These are phyloP conservation scores for Anthostomella pinea DNA, from an alignment of 2,329 filamentous ascomycete species.

Conservation along the genomic window DNA sequence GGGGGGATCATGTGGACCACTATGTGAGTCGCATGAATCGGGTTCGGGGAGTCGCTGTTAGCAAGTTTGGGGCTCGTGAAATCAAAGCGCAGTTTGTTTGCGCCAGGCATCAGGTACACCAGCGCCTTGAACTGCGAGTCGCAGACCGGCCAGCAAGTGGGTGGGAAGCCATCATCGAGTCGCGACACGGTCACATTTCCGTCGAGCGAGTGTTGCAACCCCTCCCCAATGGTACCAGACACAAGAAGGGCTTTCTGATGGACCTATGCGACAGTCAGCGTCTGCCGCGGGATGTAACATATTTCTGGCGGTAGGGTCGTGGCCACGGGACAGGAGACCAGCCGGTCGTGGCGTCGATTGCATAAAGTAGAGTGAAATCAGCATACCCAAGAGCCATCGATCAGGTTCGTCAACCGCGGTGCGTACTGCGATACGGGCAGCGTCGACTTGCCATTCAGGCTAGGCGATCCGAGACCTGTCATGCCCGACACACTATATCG, in stretches of 20 bases:
- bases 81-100: slow-evolving; percentile 84
- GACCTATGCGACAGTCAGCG: slow-evolving; percentile 53
- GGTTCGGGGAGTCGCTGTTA: slow-evolving; percentile 63
- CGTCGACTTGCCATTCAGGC: slow-evolving; percentile 49
- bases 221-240: slow-evolving; percentile 76
- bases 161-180: slow-evolving; percentile 80
- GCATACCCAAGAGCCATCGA: slow-evolving; percentile 81
- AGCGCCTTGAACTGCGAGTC: slow-evolving; percentile 90
- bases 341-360: too few relatives aligned
- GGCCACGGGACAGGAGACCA: too few relatives aligned
- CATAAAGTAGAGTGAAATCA: too few relatives aligned
- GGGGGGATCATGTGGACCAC: slow-evolving; percentile 84
- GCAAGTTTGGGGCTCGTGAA: slow-evolving; percentile 81
- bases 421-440: slow-evolving; percentile 74
- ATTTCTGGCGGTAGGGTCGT: too few relatives aligned
- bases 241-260: slow-evolving; percentile 87
- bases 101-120: slow-evolving; percentile 85
- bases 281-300: too few relatives aligned
- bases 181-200: slow-evolving; percentile 77
- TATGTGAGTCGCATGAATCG: slow-evolving; percentile 74
- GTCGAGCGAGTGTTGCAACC: slow-evolving; percentile 65
- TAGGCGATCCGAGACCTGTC: slow-evolving; percentile 57
- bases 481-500: slow-evolving; percentile 64
- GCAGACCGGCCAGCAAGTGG: slow-evolving; percentile 81
- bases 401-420: slow-evolving; percentile 74